Evolutionary conservation across 2,329 filamentous ascomycete species (phyloP), one percentile per base, ranked within the genome.

Genomic region (Zarea fungicola): DNA sequence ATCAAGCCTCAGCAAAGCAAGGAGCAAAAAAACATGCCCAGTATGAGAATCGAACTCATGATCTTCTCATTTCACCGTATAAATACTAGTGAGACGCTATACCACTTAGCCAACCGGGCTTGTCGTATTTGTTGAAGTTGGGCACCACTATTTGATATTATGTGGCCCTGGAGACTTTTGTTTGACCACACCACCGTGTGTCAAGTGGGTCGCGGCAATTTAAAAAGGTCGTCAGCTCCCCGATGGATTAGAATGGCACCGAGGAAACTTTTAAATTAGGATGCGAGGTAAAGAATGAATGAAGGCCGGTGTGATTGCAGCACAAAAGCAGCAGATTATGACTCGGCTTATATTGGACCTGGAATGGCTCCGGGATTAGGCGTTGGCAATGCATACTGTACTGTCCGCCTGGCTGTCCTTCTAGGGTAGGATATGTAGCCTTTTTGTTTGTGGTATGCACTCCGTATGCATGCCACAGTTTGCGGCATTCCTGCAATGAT

Each of bases 41-140:
- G 54, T 59, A 57, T 55, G 55, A 55, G 59, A 60, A 59, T 61
- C 58, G 59, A 61, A 60, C 59, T 55, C 55, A 54, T 57, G 59
- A 60, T 58, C 59, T 61, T 57, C 52, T 61, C 59, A 61, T 61
- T 39, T 44, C 48, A 50, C 48, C 18, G 35, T 44, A 45, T 47
- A 18, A 50, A 40, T 61, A 61, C 59, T 61, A 61, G 59, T 61
- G 59, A 61, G 52, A 57, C 59, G 59, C 59, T 60, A 55, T 61
- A 61, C 59, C 59, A 60, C 59, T 61, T 54, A 60, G 59, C 58
- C 57, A 61, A 59, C 54, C 54, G 54, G 58, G 58, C 58, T 55
- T 49, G 26, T 37, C 35, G 8, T 22, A 22, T 5, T 48, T n/a
- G 43, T 39, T 47, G 36, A 25, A 13, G 23, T 23, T 32, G 26